Conservation (phyloP, 2,329 filamentous ascomycete genomes). For the Colletotrichum tropicale region DNA sequence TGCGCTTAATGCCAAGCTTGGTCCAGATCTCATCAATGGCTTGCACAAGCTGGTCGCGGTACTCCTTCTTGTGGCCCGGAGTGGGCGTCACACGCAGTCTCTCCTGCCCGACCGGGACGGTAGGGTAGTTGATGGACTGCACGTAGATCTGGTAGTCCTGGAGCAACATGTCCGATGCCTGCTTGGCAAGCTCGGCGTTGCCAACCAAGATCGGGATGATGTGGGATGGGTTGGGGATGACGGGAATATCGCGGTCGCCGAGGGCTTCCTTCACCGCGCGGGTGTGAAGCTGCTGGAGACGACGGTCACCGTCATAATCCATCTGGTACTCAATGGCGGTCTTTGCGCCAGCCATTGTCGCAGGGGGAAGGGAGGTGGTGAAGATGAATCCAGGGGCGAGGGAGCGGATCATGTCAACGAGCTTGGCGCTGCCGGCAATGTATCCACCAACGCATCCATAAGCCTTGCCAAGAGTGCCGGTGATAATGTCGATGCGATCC, state of each 20-base stretch:
- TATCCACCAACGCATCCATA: constrained; percentile 98
- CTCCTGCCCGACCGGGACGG: constrained; percentile 97
- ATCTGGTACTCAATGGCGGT: constrained; percentile 95
- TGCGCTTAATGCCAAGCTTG: constrained; percentile 88
- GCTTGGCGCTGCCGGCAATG: constrained; percentile 85
- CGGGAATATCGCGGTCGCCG: constrained; percentile 81
- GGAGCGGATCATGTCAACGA: constrained; percentile 93
- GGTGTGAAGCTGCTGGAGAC: constrained; percentile 94
- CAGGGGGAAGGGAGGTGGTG: constrained; percentile 93
- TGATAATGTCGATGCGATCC: constrained; percentile 98
- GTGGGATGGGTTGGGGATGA: constrained; percentile 97
- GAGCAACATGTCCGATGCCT: constrained; percentile 89
- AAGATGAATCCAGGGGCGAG: constrained; percentile 98
- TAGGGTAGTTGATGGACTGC: constrained; percentile 98
- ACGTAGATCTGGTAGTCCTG: constrained; percentile 94
- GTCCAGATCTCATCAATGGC: constrained; percentile 90
- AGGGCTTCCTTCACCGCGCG: constrained; percentile 90
- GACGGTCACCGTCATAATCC: constrained; percentile 81
- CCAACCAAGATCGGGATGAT: constrained; percentile 95
- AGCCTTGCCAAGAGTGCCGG: constrained; percentile 94
- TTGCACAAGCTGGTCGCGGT: constrained; percentile 82
- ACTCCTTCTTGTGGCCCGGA: constrained; percentile 84
- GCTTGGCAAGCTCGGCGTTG: constrained; percentile 90
- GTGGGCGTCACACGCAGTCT: constrained; percentile 95
- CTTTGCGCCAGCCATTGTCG: constrained; percentile 94